Conservation (phyloP, 2,329 filamentous ascomycete genomes). For the Monosporascus sp. region DNA sequence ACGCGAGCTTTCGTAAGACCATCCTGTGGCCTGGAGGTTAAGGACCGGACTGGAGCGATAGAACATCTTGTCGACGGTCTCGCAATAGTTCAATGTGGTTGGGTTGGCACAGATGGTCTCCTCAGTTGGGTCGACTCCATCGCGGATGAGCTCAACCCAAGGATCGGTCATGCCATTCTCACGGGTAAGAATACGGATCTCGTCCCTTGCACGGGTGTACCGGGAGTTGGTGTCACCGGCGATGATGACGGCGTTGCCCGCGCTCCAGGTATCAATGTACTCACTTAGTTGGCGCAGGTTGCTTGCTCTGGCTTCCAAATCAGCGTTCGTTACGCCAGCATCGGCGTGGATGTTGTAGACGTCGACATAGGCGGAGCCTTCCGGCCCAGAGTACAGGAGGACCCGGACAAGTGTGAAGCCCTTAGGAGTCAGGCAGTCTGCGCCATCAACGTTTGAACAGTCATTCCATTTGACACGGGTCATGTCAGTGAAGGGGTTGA, state of each 20-base stretch:
- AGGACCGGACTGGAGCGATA: constrained; percentile 48
- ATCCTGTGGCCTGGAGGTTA: constrained; percentile 40
- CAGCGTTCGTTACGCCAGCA: constrained; percentile 49
- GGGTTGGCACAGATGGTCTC: constrained; percentile 54
- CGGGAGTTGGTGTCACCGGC: constrained; percentile 62
- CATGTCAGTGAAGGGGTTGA: constrained; percentile 51
- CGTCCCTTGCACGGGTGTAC: constrained; percentile 53
- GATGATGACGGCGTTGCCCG: constrained; percentile 56
- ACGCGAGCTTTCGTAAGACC: constrained; percentile 47
- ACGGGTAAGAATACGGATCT: constrained; percentile 42
- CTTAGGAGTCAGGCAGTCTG: constrained; percentile 63
- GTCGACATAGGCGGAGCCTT: constrained; percentile 51
- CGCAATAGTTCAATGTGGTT: constrained; percentile 46
- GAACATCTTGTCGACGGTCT: constrained; percentile 63
- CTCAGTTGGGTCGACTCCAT: constrained; percentile 38
- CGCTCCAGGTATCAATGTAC: constrained; percentile 50
- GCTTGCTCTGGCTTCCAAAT: constrained; percentile 49
- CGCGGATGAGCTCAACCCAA: constrained; percentile 52
- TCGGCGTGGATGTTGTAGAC: constrained; percentile 64
- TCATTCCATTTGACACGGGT: constrained; percentile 52
- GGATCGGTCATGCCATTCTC: constrained; percentile 50
- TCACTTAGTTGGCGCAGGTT: constrained; percentile 55
- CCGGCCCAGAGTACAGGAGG: constrained; percentile 31
- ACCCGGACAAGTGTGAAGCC: constrained; percentile 62
- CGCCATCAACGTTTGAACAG: constrained; percentile 49